Evolutionary conservation across 495 filamentous ascomycete genomes (phyloP).

Genomic region (Chaetomium cochliodes): DNA sequence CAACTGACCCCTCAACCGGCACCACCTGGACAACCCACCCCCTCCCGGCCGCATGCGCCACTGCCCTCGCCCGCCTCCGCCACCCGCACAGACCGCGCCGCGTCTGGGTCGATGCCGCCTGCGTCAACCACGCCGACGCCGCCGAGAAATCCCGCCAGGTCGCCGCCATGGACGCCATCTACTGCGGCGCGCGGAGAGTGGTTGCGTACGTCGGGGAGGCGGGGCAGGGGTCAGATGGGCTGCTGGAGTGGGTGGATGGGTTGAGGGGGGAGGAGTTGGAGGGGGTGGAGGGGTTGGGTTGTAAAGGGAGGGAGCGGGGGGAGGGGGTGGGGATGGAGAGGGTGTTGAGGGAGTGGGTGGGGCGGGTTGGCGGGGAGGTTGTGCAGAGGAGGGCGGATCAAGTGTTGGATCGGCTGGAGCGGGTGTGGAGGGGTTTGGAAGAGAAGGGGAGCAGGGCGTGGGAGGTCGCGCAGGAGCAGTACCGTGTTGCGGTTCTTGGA

Average conservation of each 20-base stretch:
- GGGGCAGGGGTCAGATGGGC: constrained; percentile 11
- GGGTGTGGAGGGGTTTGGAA: neutral
- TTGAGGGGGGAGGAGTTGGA: constrained; percentile 13
- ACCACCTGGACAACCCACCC: neutral
- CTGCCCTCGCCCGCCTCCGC: neutral
- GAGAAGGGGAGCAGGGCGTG: neutral
- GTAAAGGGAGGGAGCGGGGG: neutral
- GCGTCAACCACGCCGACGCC: neutral
- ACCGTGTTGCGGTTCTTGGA: neutral
- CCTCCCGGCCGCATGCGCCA: neutral
- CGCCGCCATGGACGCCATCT: neutral
- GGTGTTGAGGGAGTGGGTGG: neutral
- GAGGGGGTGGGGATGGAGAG: neutral
- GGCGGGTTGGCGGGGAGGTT: neutral
- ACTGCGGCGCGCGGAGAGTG: neutral
- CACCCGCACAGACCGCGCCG: neutral
- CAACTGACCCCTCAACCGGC: neutral
- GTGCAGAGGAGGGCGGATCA: neutral
- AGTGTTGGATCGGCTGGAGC: neutral
- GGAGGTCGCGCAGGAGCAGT: neutral
- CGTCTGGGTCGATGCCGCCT: neutral
- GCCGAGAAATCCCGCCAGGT: neutral
- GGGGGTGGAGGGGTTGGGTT: neutral
- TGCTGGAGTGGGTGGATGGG: constrained; percentile 26
- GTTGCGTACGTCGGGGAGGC: constrained; percentile 15